These are phyloP conservation scores for Tetracentron sinense DNA, from an alignment of 164 flowering plant genomes.

Conservation along the genomic window DNA sequence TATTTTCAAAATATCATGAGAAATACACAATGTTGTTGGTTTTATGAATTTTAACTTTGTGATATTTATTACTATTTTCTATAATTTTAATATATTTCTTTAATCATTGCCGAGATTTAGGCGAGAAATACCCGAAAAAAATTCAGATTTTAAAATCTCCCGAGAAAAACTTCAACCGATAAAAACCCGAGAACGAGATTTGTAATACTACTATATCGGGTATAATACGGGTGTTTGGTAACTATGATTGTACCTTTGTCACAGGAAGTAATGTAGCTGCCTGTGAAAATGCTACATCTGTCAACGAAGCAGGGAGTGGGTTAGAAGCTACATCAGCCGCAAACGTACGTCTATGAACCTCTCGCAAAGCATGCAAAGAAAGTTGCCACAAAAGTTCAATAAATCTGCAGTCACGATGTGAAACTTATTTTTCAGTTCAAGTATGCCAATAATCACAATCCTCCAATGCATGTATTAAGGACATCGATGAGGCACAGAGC, in stretches of 20 bases:
- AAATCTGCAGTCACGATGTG: constrained; percentile 55
- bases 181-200: no score
- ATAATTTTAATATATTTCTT: no score
- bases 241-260: constrained; percentile 74
- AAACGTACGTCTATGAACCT: constrained; percentile 93
- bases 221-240: no score
- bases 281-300: constrained; percentile 95
- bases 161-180: no score
- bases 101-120: no score
- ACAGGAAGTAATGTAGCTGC: constrained; percentile 97
- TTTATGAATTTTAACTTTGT: no score
- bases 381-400: constrained; percentile 99
- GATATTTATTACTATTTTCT: no score
- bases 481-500: background rate
- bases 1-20: no score
- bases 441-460: background rate
- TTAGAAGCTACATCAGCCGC: constrained; percentile 87
- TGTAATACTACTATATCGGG: no score
- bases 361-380: constrained; percentile 95
- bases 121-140: no score
- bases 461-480: background rate
- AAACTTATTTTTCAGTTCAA: background rate
- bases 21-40: no score
- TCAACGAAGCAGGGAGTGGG: constrained; percentile 88
- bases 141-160: no score